A percentile compares a stretch with the other conserved stretches of the same genome.
These are phyloP conservation scores for Neofusicoccum parvum DNA, from an alignment of 2,329 filamentous ascomycete species.

Conservation along the genomic window DNA sequence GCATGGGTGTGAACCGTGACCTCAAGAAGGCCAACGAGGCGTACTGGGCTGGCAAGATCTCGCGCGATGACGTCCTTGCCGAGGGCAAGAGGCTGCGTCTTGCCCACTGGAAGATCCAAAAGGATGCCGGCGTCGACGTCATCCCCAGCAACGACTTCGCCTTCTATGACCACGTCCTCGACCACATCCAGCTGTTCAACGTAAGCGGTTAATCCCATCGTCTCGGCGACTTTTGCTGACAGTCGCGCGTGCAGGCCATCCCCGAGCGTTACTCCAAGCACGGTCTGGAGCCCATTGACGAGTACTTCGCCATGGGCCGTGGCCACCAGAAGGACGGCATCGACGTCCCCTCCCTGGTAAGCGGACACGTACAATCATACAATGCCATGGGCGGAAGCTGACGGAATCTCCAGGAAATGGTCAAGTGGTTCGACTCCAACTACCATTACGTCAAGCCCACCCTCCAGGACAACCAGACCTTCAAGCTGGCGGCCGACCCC, in stretches of 20 bases:
- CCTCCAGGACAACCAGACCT: conserved; percentile 93
- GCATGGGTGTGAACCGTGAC: conserved; percentile 97
- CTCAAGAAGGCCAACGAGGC: conserved; percentile 99
- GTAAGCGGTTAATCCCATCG: conserved; percentile 55
- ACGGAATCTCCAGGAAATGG: conserved; percentile 73
- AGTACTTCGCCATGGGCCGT: conserved; percentile 99
- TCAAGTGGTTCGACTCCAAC: conserved; percentile 99
- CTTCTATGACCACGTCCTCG: conserved; percentile 95
- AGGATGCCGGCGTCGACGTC: conserved; percentile 94
- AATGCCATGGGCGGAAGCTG: conserved; percentile 26
- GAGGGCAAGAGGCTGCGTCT: conserved; percentile 97
- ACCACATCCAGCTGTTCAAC: conserved; percentile 97
- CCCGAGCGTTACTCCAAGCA: conserved; percentile 93
- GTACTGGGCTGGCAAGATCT: conserved; percentile 95
- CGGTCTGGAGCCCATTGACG: conserved; percentile 83
- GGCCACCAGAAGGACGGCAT: conserved; percentile 94
- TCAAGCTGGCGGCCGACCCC: conserved; percentile 83
- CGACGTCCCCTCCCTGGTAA: conserved; percentile 81
- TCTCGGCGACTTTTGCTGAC: conserved; percentile 24
- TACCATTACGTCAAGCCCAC: conserved; percentile 99
- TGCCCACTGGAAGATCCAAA: conserved; percentile 99
- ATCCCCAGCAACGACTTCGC: conserved; percentile 99
- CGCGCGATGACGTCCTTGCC: conserved; percentile 82
- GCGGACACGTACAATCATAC: conserved; percentile 25
- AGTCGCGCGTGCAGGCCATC: conserved; percentile 64